Base-by-base conservation (phyloP, 495 filamentous ascomycete genomes). In the Hamigera avellanea region DNA sequence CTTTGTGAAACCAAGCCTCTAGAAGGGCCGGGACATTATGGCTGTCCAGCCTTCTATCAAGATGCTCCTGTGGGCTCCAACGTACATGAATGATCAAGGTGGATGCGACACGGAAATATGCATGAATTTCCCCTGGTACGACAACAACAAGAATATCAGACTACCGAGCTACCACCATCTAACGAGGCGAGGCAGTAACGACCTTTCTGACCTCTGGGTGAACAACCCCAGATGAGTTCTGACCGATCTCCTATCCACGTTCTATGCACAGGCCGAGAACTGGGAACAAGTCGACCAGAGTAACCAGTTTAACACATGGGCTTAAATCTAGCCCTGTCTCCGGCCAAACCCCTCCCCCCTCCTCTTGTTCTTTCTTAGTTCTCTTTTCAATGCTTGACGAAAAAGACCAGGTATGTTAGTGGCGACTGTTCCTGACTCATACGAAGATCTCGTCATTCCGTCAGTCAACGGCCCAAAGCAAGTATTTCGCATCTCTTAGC, bases 1-100 rank as follows among this genome's bases (percentile, higher is more conserved):
- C 53, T 39, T 46, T 54, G 53, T 57, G 53, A 48, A 57, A 57
- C 53, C 43, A 46, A 19, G 37, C 35, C 39, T 42, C 35, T 41
- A 45, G n/a, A 26, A 42, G 33, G 38, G 36, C 43, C 43, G 39
- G 43, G 45, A 35, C 35, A 43, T 39, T 41, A 30, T 39, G 41
- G 25, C 41, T 42, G 32, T 43, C 36, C 44, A 31, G 39, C 41
- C 38, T 40, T 39, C 38, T 31, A 42, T 34, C 39, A 41, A 36
- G 41, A 28, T 42, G n/a, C n/a, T n/a, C n/a, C n/a, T n/a, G n/a
- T n/a, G 19, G 34, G 10, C 17, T 42, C 36, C 37, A 43, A 43
- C 41, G 37, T 33, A 36, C 29, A 36, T 42, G 39, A 31, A 30
- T 32, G 12, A n/a, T 23, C 13, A 36, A 18, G 37, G 36, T 35